Percentiles rank a stretch among this genome's conserved stretches.
Conservation (phyloP, 1,284 basidiomycete genomes). For the Ceratobasidium sp. region DNA sequence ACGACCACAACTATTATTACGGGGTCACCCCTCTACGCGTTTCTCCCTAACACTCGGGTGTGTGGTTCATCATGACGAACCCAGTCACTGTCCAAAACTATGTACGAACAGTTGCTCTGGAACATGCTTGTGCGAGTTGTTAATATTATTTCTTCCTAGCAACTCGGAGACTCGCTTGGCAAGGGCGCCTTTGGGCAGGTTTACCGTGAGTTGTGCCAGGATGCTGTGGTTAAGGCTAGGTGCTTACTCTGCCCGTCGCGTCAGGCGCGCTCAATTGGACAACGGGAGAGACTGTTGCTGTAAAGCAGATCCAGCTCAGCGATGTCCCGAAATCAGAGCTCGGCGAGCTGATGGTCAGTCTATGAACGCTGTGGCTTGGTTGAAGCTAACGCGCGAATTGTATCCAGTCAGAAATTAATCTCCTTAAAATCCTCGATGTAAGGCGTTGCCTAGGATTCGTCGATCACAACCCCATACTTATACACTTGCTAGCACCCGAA, state of each 20-base stretch:
- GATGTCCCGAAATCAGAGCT: constrained; percentile 94
- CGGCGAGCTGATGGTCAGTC: constrained; percentile 93
- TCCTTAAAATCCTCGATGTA: constrained; percentile 96
- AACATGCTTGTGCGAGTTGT: neutral
- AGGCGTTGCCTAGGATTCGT: constrained; percentile 49
- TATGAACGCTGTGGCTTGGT: neutral
- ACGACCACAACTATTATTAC: neutral
- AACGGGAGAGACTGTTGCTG: constrained; percentile 94
- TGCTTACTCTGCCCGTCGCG: neutral
- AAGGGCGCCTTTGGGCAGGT: constrained; percentile 96
- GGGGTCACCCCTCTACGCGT: constrained; percentile 11
- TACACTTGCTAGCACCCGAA: constrained; percentile 67
- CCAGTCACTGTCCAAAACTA: constrained; percentile 41
- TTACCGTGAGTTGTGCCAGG: constrained; percentile 72
- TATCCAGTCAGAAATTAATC: constrained; percentile 93
- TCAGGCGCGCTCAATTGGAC: constrained; percentile 93
- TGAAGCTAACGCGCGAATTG: neutral
- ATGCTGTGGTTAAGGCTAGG: neutral
- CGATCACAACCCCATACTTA: constrained; percentile 12
- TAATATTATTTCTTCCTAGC: constrained; percentile 59
- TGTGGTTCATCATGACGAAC: constrained; percentile 35
- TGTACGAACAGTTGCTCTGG: constrained; percentile 14
- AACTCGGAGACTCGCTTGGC: constrained; percentile 93
- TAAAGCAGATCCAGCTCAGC: constrained; percentile 93
- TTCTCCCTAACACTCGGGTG: constrained; percentile 5